Evolutionary conservation across 805 yeast species (phyloP), one percentile per base, ranked within the genome.

Genomic region (Ogataea haglerorum): DNA sequence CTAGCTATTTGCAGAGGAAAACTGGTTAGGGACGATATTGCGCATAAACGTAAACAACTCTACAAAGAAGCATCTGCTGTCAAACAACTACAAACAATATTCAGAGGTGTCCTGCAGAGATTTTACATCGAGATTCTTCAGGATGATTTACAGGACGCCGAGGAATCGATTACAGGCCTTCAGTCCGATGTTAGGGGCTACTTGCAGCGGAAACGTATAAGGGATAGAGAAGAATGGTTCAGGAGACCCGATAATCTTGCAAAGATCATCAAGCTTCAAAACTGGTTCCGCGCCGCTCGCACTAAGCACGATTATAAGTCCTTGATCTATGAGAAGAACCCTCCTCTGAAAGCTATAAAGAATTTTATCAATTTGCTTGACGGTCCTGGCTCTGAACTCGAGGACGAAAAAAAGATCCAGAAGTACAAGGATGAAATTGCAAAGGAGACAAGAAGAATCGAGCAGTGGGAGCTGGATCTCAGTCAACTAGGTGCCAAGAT

Each of bases 401-500:
- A 80, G 41, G 84, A 82, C 47, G 95, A 88, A 51, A 69, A 83
- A 46, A 76, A 73, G 40, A 64, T 89, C 30, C 85, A 85, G 34
- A 76, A 74, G 38, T 60, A 75, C 42, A 81, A 86, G 53, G 88
- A 85, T 40, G 65, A 72, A 23, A 83, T 91, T 26, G 75, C 82
- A 36, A 81, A 78, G 26, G 81, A 76, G 43, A 83, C 90, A n/a
- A 72, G 75, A 42, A 68, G 70, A 16, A 87, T 86, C 52, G 91
- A 82, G 48, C 75, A 72, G 25, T 65, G 87, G 51, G 95, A 90
- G 61, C 74, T 73, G 37, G 82, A 80, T 43, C 77, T 90, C 42
- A 83, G 84, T 45, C 82, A 84, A 52, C 69, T 89, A 46, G 88
- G 88, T 48, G 76, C 84, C 46, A 89, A 89, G 56, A 75, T 86